phyloP scores from a whole-genome alignment of 2,329 filamentous ascomycete genomes.

The Aspergillus pseudoglaucus region DNA sequence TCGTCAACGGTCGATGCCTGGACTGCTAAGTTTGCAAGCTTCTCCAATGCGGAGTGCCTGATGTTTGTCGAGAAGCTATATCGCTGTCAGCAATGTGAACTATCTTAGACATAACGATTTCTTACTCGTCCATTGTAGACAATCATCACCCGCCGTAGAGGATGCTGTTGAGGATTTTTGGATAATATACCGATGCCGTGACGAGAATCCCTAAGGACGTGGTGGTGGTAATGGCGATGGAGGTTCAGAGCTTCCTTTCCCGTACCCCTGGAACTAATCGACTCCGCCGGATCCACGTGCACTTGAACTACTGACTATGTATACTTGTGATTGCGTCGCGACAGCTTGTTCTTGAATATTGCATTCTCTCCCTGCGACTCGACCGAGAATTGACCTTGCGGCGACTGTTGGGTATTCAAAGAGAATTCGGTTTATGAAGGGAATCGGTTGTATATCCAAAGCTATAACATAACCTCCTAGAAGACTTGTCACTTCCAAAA shows the following conservation, averaged over 20 bases:
- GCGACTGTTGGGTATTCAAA: no score
- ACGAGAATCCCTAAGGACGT: neutral
- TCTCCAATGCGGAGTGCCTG: constrained; percentile 38
- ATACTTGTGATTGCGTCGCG: neutral
- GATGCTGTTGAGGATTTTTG: neutral
- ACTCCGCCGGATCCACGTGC: neutral
- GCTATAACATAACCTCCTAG: no score
- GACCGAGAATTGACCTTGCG: no score
- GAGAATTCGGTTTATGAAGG: no score
- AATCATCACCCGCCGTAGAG: neutral
- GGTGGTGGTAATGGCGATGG: neutral
- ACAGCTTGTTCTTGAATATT: neutral
- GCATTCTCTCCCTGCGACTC: neutral
- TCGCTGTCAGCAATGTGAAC: neutral
- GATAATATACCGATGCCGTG: neutral
- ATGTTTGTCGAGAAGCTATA: constrained; percentile 28
- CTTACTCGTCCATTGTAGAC: neutral
- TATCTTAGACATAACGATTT: neutral
- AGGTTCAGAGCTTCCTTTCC: neutral
- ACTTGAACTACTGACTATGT: neutral
- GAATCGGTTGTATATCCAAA: no score
- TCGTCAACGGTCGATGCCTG: constrained; percentile 21
- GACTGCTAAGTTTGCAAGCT: constrained; percentile 38
- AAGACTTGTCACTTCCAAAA: no score
- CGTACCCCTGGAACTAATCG: neutral